Conservation (phyloP, 306 rosid genomes). For the Cicer arietinum region DNA sequence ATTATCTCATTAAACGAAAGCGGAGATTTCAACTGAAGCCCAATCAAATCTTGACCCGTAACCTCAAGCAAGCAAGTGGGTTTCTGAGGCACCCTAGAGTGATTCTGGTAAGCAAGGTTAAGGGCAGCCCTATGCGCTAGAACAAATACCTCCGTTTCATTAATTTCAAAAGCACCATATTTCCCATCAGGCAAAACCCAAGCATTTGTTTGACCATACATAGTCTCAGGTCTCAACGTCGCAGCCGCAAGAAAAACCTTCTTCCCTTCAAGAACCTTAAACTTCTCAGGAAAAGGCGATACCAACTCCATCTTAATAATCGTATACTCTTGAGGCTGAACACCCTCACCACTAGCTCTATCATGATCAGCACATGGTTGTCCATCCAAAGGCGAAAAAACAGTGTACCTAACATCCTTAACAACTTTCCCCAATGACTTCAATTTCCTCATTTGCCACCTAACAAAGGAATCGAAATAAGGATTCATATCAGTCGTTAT, state of each 20-base stretch:
- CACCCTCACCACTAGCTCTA: constrained; percentile 95
- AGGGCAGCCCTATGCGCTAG: constrained; percentile 78
- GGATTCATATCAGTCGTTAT: constrained; percentile 81
- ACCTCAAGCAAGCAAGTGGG: constrained; percentile 80
- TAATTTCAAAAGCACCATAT: constrained; percentile 90
- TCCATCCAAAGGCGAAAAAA: constrained; percentile 90
- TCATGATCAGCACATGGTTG: constrained; percentile 99
- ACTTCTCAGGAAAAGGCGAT: constrained; percentile 69
- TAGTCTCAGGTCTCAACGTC: constrained; percentile 93
- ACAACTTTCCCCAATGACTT: constrained; percentile 86
- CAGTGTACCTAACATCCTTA: constrained; percentile 85
- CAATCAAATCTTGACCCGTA: constrained; percentile 86
- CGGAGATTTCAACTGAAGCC: constrained; percentile 87
- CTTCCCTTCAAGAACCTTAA: constrained; percentile 72
- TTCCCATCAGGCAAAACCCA: constrained; percentile 96
- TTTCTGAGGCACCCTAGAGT: constrained; percentile 69
- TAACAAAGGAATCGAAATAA: constrained; percentile 77
- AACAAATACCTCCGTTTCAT: constrained; percentile 76
- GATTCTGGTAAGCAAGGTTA: constrained; percentile 86
- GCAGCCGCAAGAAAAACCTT: constrained; percentile 88
- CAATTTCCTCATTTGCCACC: constrained; percentile 95
- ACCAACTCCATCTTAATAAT: constrained; percentile 87
- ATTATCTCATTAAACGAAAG: constrained; percentile 71
- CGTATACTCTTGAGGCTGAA: constrained; percentile 94
- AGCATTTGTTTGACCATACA: constrained; percentile 98